Conservation (phyloP, 1,284 basidiomycete species). For the Ustilago trichophora region DNA sequence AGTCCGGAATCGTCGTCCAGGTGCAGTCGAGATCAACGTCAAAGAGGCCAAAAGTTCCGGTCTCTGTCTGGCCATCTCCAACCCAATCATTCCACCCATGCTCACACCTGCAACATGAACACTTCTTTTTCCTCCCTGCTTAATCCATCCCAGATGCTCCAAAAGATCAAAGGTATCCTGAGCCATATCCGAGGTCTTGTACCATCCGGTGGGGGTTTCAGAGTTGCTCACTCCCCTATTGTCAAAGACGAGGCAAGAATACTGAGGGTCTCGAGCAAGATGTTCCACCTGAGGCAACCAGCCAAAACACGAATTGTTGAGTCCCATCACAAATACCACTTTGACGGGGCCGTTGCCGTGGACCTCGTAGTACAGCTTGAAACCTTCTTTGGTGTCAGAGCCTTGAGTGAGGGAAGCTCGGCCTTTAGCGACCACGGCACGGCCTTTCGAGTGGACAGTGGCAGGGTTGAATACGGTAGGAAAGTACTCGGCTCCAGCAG, state of each 20-base stretch:
- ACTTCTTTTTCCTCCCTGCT: constrained; percentile 66
- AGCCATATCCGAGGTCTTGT: constrained; percentile 77
- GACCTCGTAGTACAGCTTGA: constrained; percentile 65
- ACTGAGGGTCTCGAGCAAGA: constrained; percentile 58
- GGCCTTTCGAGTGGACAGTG: constrained; percentile 45
- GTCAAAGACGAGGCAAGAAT: constrained; percentile 81
- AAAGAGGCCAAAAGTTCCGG: constrained; percentile 44
- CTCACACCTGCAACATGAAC: constrained; percentile 81
- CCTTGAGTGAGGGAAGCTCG: constrained; percentile 9
- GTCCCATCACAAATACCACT: constrained; percentile 65
- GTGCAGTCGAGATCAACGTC: constrained; percentile 58
- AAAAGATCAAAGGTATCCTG: constrained; percentile 77
- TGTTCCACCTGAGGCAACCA: constrained; percentile 67
- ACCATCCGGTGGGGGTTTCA: constrained; percentile 71
- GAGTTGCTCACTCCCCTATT: constrained; percentile 86
- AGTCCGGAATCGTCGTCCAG: constrained; percentile 40
- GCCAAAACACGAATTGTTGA: constrained; percentile 66
- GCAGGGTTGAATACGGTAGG: constrained; percentile 61
- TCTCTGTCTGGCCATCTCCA: constrained; percentile 59
- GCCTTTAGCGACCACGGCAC: constrained; percentile 26
- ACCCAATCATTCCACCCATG: constrained; percentile 84
- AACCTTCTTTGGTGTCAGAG: constrained; percentile 29
- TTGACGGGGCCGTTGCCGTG: constrained; percentile 59
- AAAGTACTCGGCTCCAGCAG: constrained; percentile 38
- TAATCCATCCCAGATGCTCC: constrained; percentile 76